phyloP scores from a whole-genome alignment of 2,329 filamentous ascomycete species.

The Escovopsis sp. region DNA sequence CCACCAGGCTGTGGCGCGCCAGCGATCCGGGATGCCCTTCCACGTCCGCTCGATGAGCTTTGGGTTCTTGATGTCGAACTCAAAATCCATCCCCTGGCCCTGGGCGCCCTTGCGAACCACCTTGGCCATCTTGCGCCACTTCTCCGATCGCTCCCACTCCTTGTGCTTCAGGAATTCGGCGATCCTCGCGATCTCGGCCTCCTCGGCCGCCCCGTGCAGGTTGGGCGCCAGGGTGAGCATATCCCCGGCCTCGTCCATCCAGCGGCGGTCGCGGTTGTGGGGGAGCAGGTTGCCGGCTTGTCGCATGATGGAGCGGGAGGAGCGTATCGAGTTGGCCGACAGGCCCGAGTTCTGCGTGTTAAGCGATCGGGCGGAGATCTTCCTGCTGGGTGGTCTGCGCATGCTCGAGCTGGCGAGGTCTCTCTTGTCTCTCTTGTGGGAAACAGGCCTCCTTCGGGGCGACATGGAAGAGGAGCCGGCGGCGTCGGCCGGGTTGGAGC shows the following conservation, averaged over 20 bases:
- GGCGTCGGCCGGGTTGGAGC: constrained; percentile 25
- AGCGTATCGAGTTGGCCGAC: constrained; percentile 35
- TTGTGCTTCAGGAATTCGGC: constrained; percentile 44
- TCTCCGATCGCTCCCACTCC: constrained; percentile 47
- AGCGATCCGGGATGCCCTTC: constrained; percentile 96
- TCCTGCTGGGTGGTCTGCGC: constrained; percentile 33
- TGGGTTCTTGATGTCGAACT: constrained; percentile 70
- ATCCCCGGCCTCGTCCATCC: constrained; percentile 50
- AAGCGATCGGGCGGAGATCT: constrained; percentile 41
- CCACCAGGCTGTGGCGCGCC: constrained; percentile 88
- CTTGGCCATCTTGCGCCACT: constrained; percentile 53
- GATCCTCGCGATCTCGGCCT: constrained; percentile 35
- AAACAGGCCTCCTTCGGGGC: constrained; percentile 30
- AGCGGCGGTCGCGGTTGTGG: constrained; percentile 43
- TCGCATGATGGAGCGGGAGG: constrained; percentile 38
- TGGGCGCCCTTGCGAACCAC: constrained; percentile 33
- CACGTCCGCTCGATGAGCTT: constrained; percentile 84
- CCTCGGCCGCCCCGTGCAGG: constrained; percentile 38
- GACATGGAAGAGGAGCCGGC: constrained; percentile 18
- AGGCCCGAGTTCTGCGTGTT: constrained; percentile 40
- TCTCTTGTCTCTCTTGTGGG: constrained; percentile 24
- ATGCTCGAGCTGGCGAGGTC: constrained; percentile 20
- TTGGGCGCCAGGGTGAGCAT: constrained; percentile 47
- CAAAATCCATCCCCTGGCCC: constrained; percentile 48
- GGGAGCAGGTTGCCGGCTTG: constrained; percentile 44